Evolutionary conservation across 805 yeast species (phyloP).

Genomic region (Wickerhamiella qilinensis): DNA sequence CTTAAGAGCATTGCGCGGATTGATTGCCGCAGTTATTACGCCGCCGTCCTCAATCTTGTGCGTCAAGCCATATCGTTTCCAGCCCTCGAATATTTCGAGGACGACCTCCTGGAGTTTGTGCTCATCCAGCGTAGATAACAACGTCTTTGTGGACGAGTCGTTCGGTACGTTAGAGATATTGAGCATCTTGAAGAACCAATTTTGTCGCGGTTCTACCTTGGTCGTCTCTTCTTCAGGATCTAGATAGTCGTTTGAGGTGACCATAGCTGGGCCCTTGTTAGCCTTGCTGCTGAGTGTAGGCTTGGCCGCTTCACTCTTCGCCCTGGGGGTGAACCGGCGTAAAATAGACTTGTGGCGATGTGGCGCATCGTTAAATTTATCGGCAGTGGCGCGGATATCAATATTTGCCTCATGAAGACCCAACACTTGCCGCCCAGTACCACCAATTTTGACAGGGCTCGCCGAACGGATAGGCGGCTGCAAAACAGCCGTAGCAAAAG

Average conservation of each 20-base stretch:
- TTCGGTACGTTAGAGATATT: slow-evolving; percentile 6
- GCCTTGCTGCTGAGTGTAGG: background rate
- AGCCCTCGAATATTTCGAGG: slow-evolving; percentile 19
- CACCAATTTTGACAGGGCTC: background rate
- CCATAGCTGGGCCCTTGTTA: slow-evolving; percentile 1
- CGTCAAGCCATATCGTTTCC: slow-evolving; percentile 25
- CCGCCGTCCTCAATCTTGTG: slow-evolving; percentile 16
- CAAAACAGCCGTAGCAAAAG: background rate
- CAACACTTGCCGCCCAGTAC: background rate
- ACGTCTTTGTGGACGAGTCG: slow-evolving; percentile 11
- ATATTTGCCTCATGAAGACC: background rate
- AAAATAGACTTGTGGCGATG: slow-evolving; percentile 2
- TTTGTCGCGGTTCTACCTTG: slow-evolving; percentile 19
- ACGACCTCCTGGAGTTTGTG: slow-evolving; percentile 18
- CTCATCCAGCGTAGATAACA: slow-evolving; percentile 16
- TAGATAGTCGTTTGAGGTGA: background rate
- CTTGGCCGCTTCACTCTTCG: background rate
- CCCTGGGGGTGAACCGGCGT: slow-evolving; percentile 6
- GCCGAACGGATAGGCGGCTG: background rate
- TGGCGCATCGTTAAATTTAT: background rate
- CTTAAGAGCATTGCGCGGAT: slow-evolving; percentile 21
- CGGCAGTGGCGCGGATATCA: background rate
- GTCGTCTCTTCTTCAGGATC: background rate
- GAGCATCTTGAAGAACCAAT: slow-evolving; percentile 24
- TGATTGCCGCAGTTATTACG: slow-evolving; percentile 19